Percentiles rank a stretch among this genome's conserved stretches.
Conservation (phyloP, 768 basidiomycete species). For the Sporobolomyces phaffii region DNA sequence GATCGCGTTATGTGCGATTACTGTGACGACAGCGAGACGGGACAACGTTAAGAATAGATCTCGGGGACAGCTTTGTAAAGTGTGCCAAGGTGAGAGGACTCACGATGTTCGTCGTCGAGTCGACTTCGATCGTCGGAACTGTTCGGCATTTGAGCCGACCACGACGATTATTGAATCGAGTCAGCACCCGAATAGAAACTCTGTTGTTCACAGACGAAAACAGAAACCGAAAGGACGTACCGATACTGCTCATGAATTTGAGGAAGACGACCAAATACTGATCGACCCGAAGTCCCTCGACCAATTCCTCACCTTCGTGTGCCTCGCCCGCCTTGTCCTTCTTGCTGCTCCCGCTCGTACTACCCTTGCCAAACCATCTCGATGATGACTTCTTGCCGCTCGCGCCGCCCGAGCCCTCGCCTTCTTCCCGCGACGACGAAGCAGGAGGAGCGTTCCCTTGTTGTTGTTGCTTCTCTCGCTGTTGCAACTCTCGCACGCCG, state of each 20-base stretch:
- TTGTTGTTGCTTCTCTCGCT: constrained; percentile 45
- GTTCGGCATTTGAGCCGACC: too few relatives aligned
- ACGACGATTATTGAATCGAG: too few relatives aligned
- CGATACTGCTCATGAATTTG: constrained; percentile 68
- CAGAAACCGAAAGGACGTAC: constrained; percentile 3
- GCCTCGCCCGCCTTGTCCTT: constrained; percentile 57
- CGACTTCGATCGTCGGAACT: constrained; percentile 68
- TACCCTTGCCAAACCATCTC: constrained; percentile 58
- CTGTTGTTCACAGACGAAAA: too few relatives aligned
- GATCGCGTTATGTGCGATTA: too few relatives aligned
- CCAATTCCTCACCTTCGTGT: constrained; percentile 49
- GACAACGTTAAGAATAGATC: too few relatives aligned
- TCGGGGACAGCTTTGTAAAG: too few relatives aligned
- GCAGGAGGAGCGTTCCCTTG: constrained; percentile 28
- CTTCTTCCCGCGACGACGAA: constrained; percentile 48
- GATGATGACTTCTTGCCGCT: constrained; percentile 35
- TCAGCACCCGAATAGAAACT: too few relatives aligned
- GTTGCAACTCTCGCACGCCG: constrained; percentile 73
- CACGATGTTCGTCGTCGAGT: constrained; percentile 65
- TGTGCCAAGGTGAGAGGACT: too few relatives aligned
- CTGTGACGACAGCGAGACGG: too few relatives aligned
- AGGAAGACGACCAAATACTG: constrained; percentile 97
- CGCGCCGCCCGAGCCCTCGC: constrained; percentile 45
- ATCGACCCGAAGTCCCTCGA: constrained; percentile 80
- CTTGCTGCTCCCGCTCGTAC: constrained; percentile 49